Base-by-base conservation (phyloP, 257 asterid genomes). In the Lavandula angustifolia region DNA sequence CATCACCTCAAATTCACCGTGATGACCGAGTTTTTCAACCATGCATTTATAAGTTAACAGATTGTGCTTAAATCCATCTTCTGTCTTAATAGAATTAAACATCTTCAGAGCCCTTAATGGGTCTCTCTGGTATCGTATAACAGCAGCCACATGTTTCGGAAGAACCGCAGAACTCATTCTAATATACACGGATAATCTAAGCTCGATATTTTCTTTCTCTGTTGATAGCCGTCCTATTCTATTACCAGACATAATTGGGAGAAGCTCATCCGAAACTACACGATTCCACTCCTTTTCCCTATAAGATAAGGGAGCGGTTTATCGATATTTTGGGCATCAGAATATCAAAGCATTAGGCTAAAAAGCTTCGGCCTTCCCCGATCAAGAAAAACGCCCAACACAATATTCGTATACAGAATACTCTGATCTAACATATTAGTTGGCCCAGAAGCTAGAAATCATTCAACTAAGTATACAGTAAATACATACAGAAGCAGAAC, bases 71-170 rank as follows among this genome's bases (percentile, higher is more conserved):
- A 80, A 92, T 47, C 94, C 88, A 50, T 85, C 83, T 74, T 89
- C 94, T 52, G 70, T 85, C 76, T 80, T 82, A 33, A 83, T 87
- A 11, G 89, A 80, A 78, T 81, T 80, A 78, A 92, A 92, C 83
- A 89, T 84, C 74, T 89, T 87, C 53, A 92, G 85, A 48, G 99
- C 99, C 81, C 83, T 92, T 8, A 84, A 46, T 18, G 99, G 99
- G 57, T 82, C 85, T 78, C 74, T 85, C 69, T 92, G 94, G 69
- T 71, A 74, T 66, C 80, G 81, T 54, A 92, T 72, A 7, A 92
- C 94, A 7, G 94, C 87, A 34, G 90, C 85, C 58, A 89, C 96
- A 81, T 92, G 99, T 63, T 87, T 87, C 37, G 96, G 86, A 12
- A 89, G 94, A 57, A 92, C 77, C 66, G 83, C 70, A 62, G 67